Evolutionary conservation across 202 grass and related monocot species (phyloP).

Genomic region (Carex sylvatica): DNA sequence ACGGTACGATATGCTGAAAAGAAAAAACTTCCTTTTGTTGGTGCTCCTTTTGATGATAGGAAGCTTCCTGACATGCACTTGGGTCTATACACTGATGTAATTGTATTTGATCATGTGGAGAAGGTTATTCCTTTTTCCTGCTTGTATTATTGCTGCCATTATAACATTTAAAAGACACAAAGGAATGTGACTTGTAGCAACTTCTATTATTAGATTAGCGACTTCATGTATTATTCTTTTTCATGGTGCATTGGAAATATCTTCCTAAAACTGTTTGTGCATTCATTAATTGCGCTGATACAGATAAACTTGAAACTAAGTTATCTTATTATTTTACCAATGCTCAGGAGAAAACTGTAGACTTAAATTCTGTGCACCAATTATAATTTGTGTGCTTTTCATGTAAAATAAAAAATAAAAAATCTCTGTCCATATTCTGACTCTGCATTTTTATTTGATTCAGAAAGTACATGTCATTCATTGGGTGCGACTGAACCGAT

Average conservation of each 20-base stretch:
- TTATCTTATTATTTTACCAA: background rate
- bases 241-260: background rate
- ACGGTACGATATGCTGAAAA: conserved; percentile 80
- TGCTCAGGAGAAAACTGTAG: background rate
- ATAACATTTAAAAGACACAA: background rate
- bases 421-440: background rate
- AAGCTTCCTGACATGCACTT: conserved; percentile 89
- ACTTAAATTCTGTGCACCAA: background rate
- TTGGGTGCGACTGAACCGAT: conserved; percentile 61
- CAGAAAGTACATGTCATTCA: conserved; percentile 82
- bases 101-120: conserved; percentile 92
- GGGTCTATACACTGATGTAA: conserved; percentile 89
- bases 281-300: background rate
- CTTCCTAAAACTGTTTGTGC: background rate
- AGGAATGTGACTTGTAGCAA: background rate
- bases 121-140: conserved; percentile 44
- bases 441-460: conserved; percentile 1
- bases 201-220: background rate
- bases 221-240: background rate
- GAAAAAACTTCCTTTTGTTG: conserved; percentile 77
- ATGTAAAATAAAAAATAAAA: background rate
- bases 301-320: background rate
- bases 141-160: background rate
- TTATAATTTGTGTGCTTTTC: background rate
- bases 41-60: conserved; percentile 68